Evolutionary conservation across 2,329 filamentous ascomycete species (phyloP).

Genomic region (Aspergillus floridensis): DNA sequence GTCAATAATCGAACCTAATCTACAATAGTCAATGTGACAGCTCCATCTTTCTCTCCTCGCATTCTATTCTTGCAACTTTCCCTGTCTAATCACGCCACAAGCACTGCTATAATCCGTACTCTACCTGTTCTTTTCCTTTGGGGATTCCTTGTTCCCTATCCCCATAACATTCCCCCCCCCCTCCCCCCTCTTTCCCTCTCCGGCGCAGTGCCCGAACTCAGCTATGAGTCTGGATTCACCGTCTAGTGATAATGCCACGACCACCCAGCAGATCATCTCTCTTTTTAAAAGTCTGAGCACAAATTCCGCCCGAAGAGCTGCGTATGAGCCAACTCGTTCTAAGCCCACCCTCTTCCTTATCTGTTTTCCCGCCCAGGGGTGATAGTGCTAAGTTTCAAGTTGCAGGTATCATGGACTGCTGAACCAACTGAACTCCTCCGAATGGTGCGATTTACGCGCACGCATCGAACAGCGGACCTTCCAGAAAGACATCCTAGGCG

Average conservation of each 20-base stretch:
- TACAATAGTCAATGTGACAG: background rate
- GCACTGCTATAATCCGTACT: background rate
- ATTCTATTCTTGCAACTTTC: background rate
- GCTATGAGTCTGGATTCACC: background rate
- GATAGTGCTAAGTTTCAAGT: background rate
- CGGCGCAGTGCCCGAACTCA: background rate
- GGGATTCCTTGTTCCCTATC: background rate
- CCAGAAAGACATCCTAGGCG: constrained; percentile 33
- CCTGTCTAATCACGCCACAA: background rate
- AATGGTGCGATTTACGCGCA: constrained; percentile 32
- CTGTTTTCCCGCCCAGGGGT: background rate
- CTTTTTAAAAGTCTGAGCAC: constrained; percentile 24
- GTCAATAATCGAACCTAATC: background rate
- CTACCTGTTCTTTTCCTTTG: background rate
- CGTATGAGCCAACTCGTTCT: constrained; percentile 11
- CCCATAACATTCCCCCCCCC: background rate
- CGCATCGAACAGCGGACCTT: constrained; percentile 23
- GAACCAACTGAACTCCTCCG: constrained; percentile 24
- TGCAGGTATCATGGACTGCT: constrained; percentile 30
- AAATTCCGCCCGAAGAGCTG: constrained; percentile 21
- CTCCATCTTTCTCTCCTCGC: background rate
- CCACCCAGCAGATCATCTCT: constrained; percentile 14
- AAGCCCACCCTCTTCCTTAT: background rate
- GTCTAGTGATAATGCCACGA: background rate
- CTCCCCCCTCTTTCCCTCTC: background rate